Evolutionary conservation across 2,329 filamentous ascomycete genomes (phyloP).

Genomic region (Aspergillus clavatus): DNA sequence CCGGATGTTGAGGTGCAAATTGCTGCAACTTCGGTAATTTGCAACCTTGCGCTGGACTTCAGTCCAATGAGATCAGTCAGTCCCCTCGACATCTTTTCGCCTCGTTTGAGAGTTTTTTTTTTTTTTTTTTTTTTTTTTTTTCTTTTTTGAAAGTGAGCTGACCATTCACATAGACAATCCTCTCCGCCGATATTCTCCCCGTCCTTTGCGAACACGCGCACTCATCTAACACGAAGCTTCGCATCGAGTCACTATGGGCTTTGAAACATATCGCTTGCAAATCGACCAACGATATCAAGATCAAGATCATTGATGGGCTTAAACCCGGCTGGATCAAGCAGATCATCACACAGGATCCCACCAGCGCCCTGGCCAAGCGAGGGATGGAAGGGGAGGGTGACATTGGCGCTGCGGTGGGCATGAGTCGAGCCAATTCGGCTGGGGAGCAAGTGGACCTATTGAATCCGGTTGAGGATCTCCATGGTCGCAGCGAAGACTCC

Average conservation of each 20-base stretch:
- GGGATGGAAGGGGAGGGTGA: constrained; percentile 31
- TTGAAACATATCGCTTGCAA: constrained; percentile 83
- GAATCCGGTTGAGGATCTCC: constrained; percentile 45
- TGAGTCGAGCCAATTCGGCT: constrained; percentile 55
- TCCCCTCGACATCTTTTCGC: too few species aligned
- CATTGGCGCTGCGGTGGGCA: constrained; percentile 37
- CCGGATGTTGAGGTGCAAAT: constrained; percentile 74
- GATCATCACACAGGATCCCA: constrained; percentile 61
- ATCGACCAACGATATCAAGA: constrained; percentile 67
- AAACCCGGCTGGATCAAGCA: constrained; percentile 75
- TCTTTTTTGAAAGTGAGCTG: constrained; percentile 1
- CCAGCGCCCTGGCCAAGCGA: constrained; percentile 24
- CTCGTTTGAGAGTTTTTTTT: too few species aligned
- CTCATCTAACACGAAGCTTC: constrained; percentile 70
- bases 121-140: neutral
- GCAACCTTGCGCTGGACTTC: constrained; percentile 81
- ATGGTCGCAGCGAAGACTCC: constrained; percentile 28
- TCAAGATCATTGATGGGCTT: constrained; percentile 70
- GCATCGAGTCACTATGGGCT: constrained; percentile 85
- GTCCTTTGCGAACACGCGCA: constrained; percentile 79
- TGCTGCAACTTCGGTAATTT: constrained; percentile 76
- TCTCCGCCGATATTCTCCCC: constrained; percentile 68
- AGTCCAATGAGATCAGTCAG: constrained; percentile 85
- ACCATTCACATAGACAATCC: constrained; percentile 57
- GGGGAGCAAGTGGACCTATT: constrained; percentile 58